These are phyloP conservation scores for Eucalyptus sp. DNA, from an alignment of 345 rosid species.

Conservation along the genomic window DNA sequence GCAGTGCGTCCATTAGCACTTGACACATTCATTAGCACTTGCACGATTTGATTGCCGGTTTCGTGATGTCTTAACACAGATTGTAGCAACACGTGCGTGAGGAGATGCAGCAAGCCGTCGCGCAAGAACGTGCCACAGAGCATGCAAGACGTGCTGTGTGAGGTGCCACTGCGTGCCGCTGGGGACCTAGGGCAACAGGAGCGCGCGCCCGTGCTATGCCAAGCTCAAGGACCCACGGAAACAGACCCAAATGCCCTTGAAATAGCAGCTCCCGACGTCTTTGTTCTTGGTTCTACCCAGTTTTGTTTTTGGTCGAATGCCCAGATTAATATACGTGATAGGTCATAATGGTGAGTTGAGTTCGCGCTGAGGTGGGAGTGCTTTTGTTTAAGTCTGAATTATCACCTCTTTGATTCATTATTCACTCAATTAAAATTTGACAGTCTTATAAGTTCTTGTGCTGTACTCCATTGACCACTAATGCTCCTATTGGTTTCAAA, in stretches of 20 bases:
- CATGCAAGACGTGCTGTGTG: slow-evolving; percentile 39
- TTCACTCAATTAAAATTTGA: too few species aligned
- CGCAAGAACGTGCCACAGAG: slow-evolving; percentile 27
- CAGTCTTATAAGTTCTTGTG: too few species aligned
- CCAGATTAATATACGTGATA: too few species aligned
- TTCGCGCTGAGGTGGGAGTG: too few species aligned
- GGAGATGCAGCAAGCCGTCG: slow-evolving; percentile 33
- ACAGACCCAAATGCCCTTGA: slow-evolving; percentile 41
- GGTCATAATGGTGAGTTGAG: too few species aligned
- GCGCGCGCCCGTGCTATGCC: slow-evolving; percentile 36
- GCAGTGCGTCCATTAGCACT: neutral
- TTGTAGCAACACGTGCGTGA: slow-evolving; percentile 18
- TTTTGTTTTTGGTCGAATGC: too few species aligned
- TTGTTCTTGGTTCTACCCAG: too few species aligned
- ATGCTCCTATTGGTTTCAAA: too few species aligned
- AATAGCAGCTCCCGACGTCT: neutral
- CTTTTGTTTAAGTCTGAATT: too few species aligned
- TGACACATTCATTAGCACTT: neutral
- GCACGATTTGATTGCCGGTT: neutral
- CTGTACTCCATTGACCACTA: too few species aligned
- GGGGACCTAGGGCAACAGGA: slow-evolving; percentile 31
- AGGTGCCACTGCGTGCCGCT: slow-evolving; percentile 55
- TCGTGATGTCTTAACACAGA: neutral
- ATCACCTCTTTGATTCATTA: too few species aligned
- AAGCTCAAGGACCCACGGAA: slow-evolving; percentile 26